These are phyloP conservation scores for Leptosphaerulina australis DNA, from an alignment of 2,329 filamentous ascomycete genomes.

Conservation along the genomic window DNA sequence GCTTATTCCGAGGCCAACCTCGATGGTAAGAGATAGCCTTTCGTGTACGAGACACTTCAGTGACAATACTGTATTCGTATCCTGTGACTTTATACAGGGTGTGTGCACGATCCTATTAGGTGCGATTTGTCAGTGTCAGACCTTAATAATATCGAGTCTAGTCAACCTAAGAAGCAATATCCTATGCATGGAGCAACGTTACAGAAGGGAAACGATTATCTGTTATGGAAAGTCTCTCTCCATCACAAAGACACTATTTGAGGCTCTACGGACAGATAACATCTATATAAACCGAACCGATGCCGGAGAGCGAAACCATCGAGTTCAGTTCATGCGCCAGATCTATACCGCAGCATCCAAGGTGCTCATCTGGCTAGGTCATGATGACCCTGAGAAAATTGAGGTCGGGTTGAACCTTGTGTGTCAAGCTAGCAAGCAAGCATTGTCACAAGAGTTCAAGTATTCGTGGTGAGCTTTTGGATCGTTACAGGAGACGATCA, in stretches of 20 bases:
- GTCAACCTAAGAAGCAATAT: neutral
- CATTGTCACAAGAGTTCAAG: too few relatives aligned
- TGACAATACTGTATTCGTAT: neutral
- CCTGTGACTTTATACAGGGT: neutral
- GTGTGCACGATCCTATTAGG: neutral
- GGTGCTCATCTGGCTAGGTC: neutral
- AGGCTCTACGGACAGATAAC: neutral
- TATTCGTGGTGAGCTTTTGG: too few relatives aligned
- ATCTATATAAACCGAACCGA: neutral
- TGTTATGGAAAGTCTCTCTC: neutral
- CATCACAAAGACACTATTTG: neutral
- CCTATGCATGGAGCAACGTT: neutral
- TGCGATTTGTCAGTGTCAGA: neutral
- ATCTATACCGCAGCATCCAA: neutral
- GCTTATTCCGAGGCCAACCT: too few relatives aligned
- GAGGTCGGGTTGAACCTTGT: neutral
- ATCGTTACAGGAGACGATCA: too few relatives aligned
- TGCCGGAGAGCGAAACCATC: neutral
- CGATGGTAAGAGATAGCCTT: too few relatives aligned
- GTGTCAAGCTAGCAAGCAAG: neutral
- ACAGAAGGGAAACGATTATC: neutral
- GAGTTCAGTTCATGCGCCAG: neutral
- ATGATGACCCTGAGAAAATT: neutral
- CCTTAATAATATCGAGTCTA: neutral
- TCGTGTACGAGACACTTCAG: neutral